Base-by-base conservation (phyloP, 805 yeast species). In the Debaryomyces hansenii region DNA sequence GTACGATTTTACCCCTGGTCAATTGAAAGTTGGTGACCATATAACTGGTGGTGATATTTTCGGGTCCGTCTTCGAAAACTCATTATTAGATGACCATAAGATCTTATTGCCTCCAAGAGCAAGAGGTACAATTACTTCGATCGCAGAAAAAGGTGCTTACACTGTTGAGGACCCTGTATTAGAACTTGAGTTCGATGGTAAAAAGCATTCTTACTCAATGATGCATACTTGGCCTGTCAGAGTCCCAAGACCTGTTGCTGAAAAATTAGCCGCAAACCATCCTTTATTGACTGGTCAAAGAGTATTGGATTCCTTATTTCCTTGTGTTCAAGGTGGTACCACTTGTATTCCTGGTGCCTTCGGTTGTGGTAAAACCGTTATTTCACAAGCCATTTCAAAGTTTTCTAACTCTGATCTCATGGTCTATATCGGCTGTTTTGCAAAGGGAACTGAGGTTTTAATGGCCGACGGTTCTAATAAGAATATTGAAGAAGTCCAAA, bases 301-400 rank as follows among this genome's bases (percentile, higher is more conserved):
- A 80, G 99, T 94, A 42, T 79, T 94, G 69, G 99, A 94, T 72
- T 85, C 99, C 27, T 80, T 94, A 55, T 94, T 94, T 81, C 99
- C 99, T 40, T 87, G 96, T 83, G 99, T 94, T 59, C 99, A 94
- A 78, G 99, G 99, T 76, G 99, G 99, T 78, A 94, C 99, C 34
- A 94, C 99, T 31, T 95, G 99, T 86, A 94, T 94, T 69, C 99
- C 99, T 40, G 99, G 99, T 75, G 99, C 99, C 53, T 94, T 94
- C 62, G 99, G 99, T 54, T 94, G 98, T 74, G 99, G 99, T 72
- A 94, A 91, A 69, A 92, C 99, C 10, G 99, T 92, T 62, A 92
- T 92, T 67, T 92, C 99, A 24, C 99, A 92, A 76, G 90, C 98
- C 1, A 78, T 94, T 66, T 92, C 98, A 54, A 94, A 94, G 71